These are phyloP conservation scores for Saprolegnia diclina DNA, from an alignment of 352 stramenopile genomes.

Conservation along the genomic window DNA sequence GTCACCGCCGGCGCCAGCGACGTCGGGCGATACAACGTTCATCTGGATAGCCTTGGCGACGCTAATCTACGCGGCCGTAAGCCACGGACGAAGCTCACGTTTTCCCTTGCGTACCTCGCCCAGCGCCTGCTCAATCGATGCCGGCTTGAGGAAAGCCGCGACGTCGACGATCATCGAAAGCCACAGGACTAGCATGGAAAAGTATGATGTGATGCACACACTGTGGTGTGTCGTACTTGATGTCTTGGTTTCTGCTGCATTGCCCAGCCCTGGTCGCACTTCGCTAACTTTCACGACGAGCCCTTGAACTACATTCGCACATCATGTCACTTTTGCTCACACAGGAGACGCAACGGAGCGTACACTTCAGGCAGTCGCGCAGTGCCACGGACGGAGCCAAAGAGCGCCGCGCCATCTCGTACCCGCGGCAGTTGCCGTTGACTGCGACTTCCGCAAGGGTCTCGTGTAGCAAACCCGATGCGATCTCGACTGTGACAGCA, in stretches of 20 bases:
- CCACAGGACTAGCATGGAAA: constrained; percentile 2
- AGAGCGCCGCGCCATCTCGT: neutral
- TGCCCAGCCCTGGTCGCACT: neutral
- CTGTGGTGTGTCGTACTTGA: constrained; percentile 1
- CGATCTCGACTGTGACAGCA: constrained; percentile 19
- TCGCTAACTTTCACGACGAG: constrained; percentile 4
- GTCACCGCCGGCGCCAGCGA: neutral
- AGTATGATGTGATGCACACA: neutral
- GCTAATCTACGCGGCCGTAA: neutral
- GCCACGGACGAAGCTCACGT: neutral
- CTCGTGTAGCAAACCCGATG: neutral
- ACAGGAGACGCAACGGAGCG: neutral
- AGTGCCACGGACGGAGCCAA: neutral
- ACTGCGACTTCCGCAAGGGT: neutral
- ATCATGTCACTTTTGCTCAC: neutral
- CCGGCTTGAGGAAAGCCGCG: constrained; percentile 13
- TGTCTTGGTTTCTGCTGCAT: neutral
- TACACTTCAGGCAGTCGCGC: constrained; percentile 24
- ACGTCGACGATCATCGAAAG: constrained; percentile 18
- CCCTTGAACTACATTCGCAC: neutral
- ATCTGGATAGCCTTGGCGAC: constrained; percentile 3
- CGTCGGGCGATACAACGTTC: neutral
- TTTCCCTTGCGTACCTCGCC: constrained; percentile 6
- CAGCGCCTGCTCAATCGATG: constrained; percentile 7
- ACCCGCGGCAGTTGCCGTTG: neutral